Evolutionary conservation across 208 protist genomes (phyloP).

Genomic region (Eutreptiella sp.): DNA sequence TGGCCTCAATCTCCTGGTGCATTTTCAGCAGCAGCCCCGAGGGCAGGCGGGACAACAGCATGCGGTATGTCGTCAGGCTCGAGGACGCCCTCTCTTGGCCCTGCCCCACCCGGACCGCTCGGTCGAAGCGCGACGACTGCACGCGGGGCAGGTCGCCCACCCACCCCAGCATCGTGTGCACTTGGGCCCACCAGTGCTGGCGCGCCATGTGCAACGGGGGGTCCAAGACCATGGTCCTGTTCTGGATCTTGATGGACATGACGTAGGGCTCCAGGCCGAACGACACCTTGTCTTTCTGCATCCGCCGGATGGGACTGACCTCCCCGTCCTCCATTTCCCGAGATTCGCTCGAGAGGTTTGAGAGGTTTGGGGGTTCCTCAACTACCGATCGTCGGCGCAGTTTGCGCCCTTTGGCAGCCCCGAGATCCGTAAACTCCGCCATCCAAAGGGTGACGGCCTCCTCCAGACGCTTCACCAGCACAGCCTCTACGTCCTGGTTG

Average conservation of each 20-base stretch:
- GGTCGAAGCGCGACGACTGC: constrained; percentile 27
- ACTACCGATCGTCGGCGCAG: neutral
- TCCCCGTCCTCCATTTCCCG: constrained; percentile 21
- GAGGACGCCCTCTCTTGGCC: neutral
- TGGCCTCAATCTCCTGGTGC: constrained; percentile 44
- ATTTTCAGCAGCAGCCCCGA: constrained; percentile 31
- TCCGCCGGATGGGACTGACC: neutral
- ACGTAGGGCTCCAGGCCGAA: constrained; percentile 18
- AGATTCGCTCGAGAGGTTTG: neutral
- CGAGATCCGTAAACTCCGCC: constrained; percentile 24
- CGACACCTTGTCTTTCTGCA: constrained; percentile 7
- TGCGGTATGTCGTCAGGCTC: constrained; percentile 31
- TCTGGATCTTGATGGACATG: constrained; percentile 57
- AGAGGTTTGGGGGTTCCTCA: neutral
- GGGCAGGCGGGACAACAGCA: constrained; percentile 42
- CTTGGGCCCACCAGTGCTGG: constrained; percentile 25
- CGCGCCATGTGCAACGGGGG: constrained; percentile 58
- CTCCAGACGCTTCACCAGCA: constrained; percentile 42
- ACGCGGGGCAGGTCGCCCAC: constrained; percentile 28
- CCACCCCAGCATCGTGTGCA: constrained; percentile 25
- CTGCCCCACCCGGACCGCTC: neutral
- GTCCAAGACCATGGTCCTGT: constrained; percentile 51
- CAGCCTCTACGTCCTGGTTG: constrained; percentile 40
- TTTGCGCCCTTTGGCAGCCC: constrained; percentile 11
- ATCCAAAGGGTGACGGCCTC: constrained; percentile 48